Evolutionary conservation across 345 rosid species (phyloP).

Genomic region (Gynandropsis gynandra): DNA sequence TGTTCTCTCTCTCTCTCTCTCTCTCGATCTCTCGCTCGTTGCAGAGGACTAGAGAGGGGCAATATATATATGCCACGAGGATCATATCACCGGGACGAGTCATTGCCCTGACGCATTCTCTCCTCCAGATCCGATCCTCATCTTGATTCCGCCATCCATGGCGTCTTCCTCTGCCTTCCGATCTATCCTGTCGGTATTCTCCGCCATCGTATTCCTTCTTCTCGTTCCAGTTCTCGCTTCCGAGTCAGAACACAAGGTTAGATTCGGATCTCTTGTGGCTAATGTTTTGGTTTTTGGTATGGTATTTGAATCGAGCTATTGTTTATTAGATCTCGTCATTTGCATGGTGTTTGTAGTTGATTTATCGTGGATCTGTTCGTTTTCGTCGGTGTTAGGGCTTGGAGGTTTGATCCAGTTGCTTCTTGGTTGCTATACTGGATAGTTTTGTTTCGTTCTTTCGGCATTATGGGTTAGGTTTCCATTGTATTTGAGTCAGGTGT

Average conservation of each 20-base stretch:
- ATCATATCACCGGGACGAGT: conserved; percentile 5
- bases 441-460: not conserved
- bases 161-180: conserved; percentile 32
- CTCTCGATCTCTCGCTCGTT: conserved; percentile 24
- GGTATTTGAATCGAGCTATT: conserved; percentile 13
- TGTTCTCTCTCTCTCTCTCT: conserved; percentile 16
- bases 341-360: conserved; percentile 18
- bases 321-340: conserved; percentile 33
- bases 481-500: not conserved
- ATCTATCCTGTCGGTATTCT: conserved; percentile 21
- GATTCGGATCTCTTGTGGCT: conserved; percentile 18
- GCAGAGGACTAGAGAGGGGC: conserved; percentile 25
- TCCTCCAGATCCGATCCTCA: conserved; percentile 41
- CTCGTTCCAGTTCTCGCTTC: conserved; percentile 45
- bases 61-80: conserved; percentile 1
- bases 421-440: conserved; percentile 1
- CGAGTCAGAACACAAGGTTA: conserved; percentile 95
- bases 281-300: not conserved
- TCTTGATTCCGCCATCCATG: conserved; percentile 65
- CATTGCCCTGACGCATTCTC: conserved; percentile 19
- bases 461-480: conserved; percentile 10
- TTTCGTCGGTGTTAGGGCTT: not conserved
- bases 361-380: conserved; percentile 16
- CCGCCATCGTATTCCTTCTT: conserved; percentile 28
- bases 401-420: conserved; percentile 9